Base-by-base conservation (phyloP, 2,329 filamentous ascomycete species). In the Aspergillus unguis region DNA sequence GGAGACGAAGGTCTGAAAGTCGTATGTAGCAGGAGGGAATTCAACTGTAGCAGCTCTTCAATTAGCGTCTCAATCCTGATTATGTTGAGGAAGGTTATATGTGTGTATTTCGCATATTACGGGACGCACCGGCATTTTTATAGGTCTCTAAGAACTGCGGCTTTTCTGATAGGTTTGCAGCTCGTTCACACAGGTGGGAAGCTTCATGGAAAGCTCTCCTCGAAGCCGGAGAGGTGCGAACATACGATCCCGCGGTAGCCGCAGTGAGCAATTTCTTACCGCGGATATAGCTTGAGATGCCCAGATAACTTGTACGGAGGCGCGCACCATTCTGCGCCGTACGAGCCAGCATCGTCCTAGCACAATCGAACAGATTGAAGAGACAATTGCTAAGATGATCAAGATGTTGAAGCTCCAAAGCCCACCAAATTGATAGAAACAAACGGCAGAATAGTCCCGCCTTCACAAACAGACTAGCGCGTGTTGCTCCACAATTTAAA, bases 21-120 rank as follows among this genome's bases (percentile, higher is more conserved):
- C 72, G 70, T 66, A 67, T 23, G 70, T 77, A 26, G 75, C 71
- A 17, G 69, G 48, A 2, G 77, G 76, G 41, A 80, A 80, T 41
- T 70, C 64, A 51, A 81, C 77, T 79, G 54, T 6, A 50, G 53
- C n/a, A 49, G 55, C 50, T 31, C 44, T 10, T 38, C 23, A 6
- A 44, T 52, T 47, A 56, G 42, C 52, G 29, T 26, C 31, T 41
- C 5, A n/a, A n/a, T 10, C 11, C 25, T 25, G 43, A 17, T 7
- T 23, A 11, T 29, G 10, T 7, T 23, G 4, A 31, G 28, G 17
- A 17, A 17, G 17, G 17, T 17, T 17, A 17, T 17, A 17, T 17
- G 17, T 17, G 17, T 17, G 17, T 17, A 17, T 17, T 17, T 17
- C 17, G 17, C 17, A 17, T 40, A 17, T 3, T 6, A 47, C n/a